Evolutionary conservation across 2,329 filamentous ascomycete species (phyloP), one percentile per base, ranked within the genome.

Genomic region (Dactylellina drechsleri): DNA sequence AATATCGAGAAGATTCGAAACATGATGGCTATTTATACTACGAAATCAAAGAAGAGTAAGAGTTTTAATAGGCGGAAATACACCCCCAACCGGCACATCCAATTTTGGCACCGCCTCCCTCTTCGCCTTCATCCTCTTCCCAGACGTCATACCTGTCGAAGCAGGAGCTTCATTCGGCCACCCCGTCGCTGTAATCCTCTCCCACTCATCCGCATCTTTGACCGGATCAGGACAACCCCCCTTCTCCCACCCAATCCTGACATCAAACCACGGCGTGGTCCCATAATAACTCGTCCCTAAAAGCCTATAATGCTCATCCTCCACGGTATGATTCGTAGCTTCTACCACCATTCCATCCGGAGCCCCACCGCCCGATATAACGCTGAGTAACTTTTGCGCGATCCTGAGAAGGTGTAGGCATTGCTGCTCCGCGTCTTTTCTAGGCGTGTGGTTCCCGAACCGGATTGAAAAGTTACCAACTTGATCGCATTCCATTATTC

Each of bases 171-270:
- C 2, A 12, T n/a, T 18, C 15, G 5, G 5, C 8, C 4, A 47
- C 13, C 15, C 16, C 43, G 16, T 8, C 43, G 43, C 13, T 8
- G 43, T 47, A 18, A n/a, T 18, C 43, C 8, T n/a, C 3, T 47
- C 43, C 43, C 15, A 5, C 8, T 47, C 15, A 5, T n/a, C 43
- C 15, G 43, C 16, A 2, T 64, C 47, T 4, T 5, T 45, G 2
- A 53, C 15, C 20, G 13, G 26, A 10, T 18, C 7, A 20, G 62
- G 62, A n/a, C 62, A 66, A 15, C 62, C 62, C 8, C 54, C 47
- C 20, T 66, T 66, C 41, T 66, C 62, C 36, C 18, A 57, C n/a
- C 62, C 62, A 13, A 57, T 54, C 8, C 43, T 40, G 16, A 66
- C 6, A 15, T 56, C 50, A 18, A 13, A 36, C 13, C 43, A n/a